Conservation (phyloP, 2,329 filamentous ascomycete genomes). For the Sphaerulina populicola region DNA sequence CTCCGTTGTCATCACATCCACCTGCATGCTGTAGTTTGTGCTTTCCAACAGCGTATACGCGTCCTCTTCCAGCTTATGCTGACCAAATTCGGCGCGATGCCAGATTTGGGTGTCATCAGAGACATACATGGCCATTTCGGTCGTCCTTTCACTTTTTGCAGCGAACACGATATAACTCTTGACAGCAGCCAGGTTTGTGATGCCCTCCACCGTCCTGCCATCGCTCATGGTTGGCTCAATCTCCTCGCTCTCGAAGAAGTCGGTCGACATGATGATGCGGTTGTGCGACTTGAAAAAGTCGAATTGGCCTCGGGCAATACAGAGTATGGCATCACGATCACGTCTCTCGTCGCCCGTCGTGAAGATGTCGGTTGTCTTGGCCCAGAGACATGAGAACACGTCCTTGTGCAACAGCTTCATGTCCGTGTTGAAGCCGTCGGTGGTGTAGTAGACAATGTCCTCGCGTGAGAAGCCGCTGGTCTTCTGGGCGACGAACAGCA, state of each 20-base stretch:
- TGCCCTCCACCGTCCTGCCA: conserved; percentile 64
- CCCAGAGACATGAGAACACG: conserved; percentile 78
- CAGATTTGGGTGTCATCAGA: conserved; percentile 74
- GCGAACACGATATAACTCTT: conserved; percentile 84
- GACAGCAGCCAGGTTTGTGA: conserved; percentile 72
- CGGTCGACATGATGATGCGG: conserved; percentile 70
- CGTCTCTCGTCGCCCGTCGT: conserved; percentile 57
- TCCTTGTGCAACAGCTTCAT: conserved; percentile 58
- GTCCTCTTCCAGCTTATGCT: conserved; percentile 73
- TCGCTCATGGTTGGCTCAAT: conserved; percentile 69
- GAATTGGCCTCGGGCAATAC: conserved; percentile 66
- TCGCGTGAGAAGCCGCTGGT: conserved; percentile 35
- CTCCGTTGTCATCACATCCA: conserved; percentile 71
- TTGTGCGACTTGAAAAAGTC: conserved; percentile 65
- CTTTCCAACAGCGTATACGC: conserved; percentile 92
- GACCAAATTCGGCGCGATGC: conserved; percentile 84
- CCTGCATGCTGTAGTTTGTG: conserved; percentile 94
- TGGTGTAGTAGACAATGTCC: conserved; percentile 62
- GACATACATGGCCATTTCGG: conserved; percentile 87
- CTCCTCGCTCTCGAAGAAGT: conserved; percentile 61
- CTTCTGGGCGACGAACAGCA: conserved; percentile 60
- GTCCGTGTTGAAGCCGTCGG: conserved; percentile 67
- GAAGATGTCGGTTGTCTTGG: conserved; percentile 67
- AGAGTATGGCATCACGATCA: conserved; percentile 66
- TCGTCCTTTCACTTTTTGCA: conserved; percentile 66